Percentiles rank a stretch among this genome's conserved stretches.
phyloP scores from a whole-genome alignment of 2,329 filamentous ascomycete species.

The Lachnellula suecica region DNA sequence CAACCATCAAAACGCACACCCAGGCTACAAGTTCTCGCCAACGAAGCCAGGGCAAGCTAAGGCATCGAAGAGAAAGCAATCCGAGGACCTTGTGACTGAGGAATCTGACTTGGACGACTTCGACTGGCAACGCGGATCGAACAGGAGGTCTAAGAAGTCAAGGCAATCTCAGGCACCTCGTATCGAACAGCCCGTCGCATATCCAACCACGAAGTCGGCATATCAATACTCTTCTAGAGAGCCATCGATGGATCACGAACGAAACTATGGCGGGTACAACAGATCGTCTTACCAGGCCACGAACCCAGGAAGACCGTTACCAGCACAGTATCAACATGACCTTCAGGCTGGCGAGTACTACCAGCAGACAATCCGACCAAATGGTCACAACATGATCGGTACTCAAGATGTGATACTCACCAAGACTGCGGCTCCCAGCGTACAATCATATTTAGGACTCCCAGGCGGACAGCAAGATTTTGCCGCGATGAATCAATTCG shows the following conservation, averaged over 20 bases:
- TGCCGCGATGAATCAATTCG: constrained; percentile 26
- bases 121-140: constrained; percentile 38
- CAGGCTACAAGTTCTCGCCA: constrained; percentile 91
- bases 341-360: constrained; percentile 48
- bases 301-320: constrained; percentile 49
- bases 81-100: constrained; percentile 37
- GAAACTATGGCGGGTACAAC: constrained; percentile 33
- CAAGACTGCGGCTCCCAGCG: constrained; percentile 35
- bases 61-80: constrained; percentile 46
- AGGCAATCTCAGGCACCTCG: constrained; percentile 13
- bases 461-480: constrained; percentile 33
- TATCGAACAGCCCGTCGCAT: constrained; percentile 19
- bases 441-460: constrained; percentile 37
- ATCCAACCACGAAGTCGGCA: constrained; percentile 30
- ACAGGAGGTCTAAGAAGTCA: constrained; percentile 21
- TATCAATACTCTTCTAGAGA: constrained; percentile 31
- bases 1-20: constrained; percentile 83
- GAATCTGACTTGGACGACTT: constrained; percentile 47
- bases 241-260: constrained; percentile 29
- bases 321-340: constrained; percentile 43
- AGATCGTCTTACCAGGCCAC: constrained; percentile 50
- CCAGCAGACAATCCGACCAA: constrained; percentile 35
- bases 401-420: constrained; percentile 45
- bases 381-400: constrained; percentile 16
- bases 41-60: constrained; percentile 58